Conservation (phyloP, 2,329 filamentous ascomycete species). For the Chaetomiaceae sp. region DNA sequence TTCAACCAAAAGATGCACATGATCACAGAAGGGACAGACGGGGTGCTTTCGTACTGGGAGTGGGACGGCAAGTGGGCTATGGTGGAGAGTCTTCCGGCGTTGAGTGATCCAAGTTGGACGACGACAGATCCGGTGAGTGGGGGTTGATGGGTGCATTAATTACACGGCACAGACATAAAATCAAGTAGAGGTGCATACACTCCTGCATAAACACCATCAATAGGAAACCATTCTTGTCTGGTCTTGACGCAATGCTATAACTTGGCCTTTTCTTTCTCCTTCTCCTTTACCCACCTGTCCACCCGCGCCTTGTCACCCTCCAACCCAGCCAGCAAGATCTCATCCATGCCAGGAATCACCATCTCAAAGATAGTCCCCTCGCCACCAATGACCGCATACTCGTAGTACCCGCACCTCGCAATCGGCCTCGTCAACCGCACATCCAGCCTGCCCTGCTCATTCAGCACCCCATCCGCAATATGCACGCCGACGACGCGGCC, state of each 20-base stretch:
- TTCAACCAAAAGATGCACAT: constrained; percentile 17
- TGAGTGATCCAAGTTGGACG: constrained; percentile 2
- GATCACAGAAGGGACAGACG: constrained; percentile 16
- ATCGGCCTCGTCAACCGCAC: constrained; percentile 52
- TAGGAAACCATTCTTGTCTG: too few relatives aligned
- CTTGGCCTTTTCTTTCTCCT: constrained; percentile 7
- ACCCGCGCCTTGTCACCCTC: constrained; percentile 16
- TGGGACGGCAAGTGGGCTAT: constrained; percentile 13
- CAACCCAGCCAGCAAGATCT: constrained; percentile 17
- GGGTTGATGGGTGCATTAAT: too few relatives aligned
- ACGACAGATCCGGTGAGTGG: constrained; percentile 5
- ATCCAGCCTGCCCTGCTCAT: constrained; percentile 46
- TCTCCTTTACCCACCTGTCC: not conserved
- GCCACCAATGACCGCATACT: constrained; percentile 50
- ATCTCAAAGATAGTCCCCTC: constrained; percentile 47
- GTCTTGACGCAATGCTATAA: too few relatives aligned
- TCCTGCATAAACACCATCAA: too few relatives aligned
- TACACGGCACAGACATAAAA: too few relatives aligned
- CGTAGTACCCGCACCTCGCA: constrained; percentile 53
- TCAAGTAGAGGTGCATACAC: too few relatives aligned
- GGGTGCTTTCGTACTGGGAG: constrained; percentile 18
- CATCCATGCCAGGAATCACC: constrained; percentile 38
- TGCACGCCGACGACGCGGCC: constrained; percentile 52
- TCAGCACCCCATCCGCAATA: constrained; percentile 48
- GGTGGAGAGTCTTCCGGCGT: constrained; percentile 8